Evolutionary conservation across 2,329 filamentous ascomycete genomes (phyloP).

Genomic region (Simplicillium sp.): DNA sequence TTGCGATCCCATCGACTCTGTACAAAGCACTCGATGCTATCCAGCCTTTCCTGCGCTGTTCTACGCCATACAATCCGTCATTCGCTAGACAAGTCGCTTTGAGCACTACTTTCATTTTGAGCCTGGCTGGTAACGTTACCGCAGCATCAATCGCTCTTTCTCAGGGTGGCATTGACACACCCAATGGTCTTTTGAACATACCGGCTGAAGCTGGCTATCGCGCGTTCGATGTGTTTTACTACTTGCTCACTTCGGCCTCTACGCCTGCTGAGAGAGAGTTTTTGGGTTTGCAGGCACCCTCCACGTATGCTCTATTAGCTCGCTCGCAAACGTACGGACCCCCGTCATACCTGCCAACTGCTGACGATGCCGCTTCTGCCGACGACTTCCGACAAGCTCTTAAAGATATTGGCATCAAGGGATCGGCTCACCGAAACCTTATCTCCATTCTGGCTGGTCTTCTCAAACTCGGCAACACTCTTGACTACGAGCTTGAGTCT

Average conservation of each 20-base stretch:
- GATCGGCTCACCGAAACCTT: conserved; percentile 68
- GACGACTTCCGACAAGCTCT: conserved; percentile 85
- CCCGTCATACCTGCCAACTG: conserved; percentile 81
- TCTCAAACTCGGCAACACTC: conserved; percentile 82
- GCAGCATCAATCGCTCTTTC: conserved; percentile 70
- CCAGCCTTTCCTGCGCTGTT: conserved; percentile 76
- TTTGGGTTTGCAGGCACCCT: conserved; percentile 66
- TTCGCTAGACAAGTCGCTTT: conserved; percentile 71
- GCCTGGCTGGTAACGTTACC: conserved; percentile 68
- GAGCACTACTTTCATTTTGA: conserved; percentile 72
- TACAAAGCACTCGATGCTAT: conserved; percentile 74
- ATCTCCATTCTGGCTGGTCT: conserved; percentile 80
- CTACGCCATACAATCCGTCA: conserved; percentile 84
- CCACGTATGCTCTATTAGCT: conserved; percentile 68
- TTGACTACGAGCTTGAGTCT: conserved; percentile 75
- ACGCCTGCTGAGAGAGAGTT: conserved; percentile 85
- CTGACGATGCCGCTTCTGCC: conserved; percentile 83
- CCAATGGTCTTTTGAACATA: conserved; percentile 69
- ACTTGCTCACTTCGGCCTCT: conserved; percentile 84
- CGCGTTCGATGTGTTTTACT: conserved; percentile 97
- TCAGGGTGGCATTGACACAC: conserved; percentile 78
- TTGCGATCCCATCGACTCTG: conserved; percentile 65
- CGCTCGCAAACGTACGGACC: conserved; percentile 79
- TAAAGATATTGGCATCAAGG: conserved; percentile 91
- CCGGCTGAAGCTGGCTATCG: conserved; percentile 73